Base-by-base conservation (phyloP, 495 filamentous ascomycete species). In the Corynascus novoguineensis region DNA sequence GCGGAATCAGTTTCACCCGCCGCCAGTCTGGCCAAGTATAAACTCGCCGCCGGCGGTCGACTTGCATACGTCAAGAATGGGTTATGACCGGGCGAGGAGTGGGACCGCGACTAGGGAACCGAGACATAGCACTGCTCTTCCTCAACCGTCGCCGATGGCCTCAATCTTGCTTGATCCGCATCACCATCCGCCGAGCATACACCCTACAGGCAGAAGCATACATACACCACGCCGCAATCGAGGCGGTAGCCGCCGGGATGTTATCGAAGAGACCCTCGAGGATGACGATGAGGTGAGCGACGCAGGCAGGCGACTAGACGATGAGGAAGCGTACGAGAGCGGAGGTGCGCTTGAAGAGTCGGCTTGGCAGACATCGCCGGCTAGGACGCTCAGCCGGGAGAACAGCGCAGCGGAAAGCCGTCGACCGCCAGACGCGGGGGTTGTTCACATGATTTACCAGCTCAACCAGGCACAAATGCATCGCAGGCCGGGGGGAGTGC, bases 371-470 rank as follows among this genome's bases (percentile, higher is more conserved):
- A 73, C 71, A 24, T 75, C 78, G 29, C 72, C 75, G 0, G 60
- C 68, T 0, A 67, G 66, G 44, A 72, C 67, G 0, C 9, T 76
- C 7, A 78, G 71, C 27, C 64, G 73, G 38, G 76, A 77, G 50
- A 71, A 65, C 31, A 79, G 73, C 35, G 64, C 57, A 9, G 58
- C 59, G 1, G 62, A 65, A 19, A 50, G 45, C 9, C n/a, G 24
- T 12, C 59, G 55, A 3, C 72, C 75, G 28, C 76, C 73, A 21
- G 78, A 76, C 38, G 73, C 80, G 1, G 88, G 87, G 22, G 93
- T 98, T 11, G 75, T 98, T 54, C 87, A 88, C 3, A 72, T 97
- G 70, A 80, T 98, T 44, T 89, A 92, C 65, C 88, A 97, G 67
- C 96, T 96, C 68, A 88, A 91, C 68, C 90, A 86, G 71, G 88